A percentile compares a stretch with the other conserved stretches of the same genome.
phyloP scores from a whole-genome alignment of 345 rosid genomes.

The Eucalyptus erythrocorys region DNA sequence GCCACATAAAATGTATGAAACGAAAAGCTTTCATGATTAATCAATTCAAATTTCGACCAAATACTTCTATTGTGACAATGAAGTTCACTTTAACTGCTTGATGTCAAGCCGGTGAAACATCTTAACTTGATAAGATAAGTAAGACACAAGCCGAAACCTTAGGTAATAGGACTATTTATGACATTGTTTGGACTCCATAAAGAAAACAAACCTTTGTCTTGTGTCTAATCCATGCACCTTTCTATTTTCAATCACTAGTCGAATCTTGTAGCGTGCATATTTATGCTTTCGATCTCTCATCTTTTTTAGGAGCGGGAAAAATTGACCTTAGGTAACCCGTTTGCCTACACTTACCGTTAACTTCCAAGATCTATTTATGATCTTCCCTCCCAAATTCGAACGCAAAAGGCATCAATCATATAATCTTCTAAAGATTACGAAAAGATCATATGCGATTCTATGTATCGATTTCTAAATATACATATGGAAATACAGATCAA shows the following conservation, averaged over 20 bases:
- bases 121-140: neutral
- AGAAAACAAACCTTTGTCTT: neutral
- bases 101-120: neutral
- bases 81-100: neutral
- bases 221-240: neutral
- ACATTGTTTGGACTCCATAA: neutral
- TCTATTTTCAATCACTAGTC: neutral
- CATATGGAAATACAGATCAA: neutral
- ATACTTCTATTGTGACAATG: neutral
- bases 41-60: rapidly evolving
- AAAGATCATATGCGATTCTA: neutral
- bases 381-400: neutral
- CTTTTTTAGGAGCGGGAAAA: rapidly evolving
- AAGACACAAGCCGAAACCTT: neutral
- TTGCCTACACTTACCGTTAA: neutral
- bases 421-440: neutral
- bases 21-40: neutral
- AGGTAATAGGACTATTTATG: neutral
- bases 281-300: neutral
- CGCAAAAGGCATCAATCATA: neutral
- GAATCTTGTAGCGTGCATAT: neutral
- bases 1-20: neutral
- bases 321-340: neutral
- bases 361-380: neutral
- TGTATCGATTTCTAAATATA: neutral